A percentile compares a stretch with the other conserved stretches of the same genome.
These are phyloP conservation scores for Ensete ventricosum DNA, from an alignment of 176 grass and related monocot genomes.

Conservation along the genomic window DNA sequence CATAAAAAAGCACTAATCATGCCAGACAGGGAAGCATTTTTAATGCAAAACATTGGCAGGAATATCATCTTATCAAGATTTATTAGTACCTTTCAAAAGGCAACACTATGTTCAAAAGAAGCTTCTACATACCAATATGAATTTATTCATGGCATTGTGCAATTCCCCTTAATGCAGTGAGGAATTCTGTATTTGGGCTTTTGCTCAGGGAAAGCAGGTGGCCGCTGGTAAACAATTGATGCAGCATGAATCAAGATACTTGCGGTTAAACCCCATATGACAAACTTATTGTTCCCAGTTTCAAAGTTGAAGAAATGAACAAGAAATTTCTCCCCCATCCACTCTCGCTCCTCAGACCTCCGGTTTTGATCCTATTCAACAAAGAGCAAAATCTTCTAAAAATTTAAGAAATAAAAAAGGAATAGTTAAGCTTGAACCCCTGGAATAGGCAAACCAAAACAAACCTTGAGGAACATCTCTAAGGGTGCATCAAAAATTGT, in stretches of 20 bases:
- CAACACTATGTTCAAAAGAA: not conserved
- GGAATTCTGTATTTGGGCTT: constrained; percentile 41
- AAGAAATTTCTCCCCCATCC: constrained; percentile 55
- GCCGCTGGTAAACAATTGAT: constrained; percentile 40
- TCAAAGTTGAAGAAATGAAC: constrained; percentile 42
- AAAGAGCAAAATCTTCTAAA: not conserved
- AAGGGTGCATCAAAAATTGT: constrained; percentile 49
- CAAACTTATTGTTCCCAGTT: constrained; percentile 29
- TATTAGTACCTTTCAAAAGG: not conserved
- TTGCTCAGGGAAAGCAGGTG: constrained; percentile 38
- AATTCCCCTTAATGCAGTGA: constrained; percentile 21
- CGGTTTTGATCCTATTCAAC: constrained; percentile 37
- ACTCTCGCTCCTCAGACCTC: constrained; percentile 45
- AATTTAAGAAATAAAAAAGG: not conserved
- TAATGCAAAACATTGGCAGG: not conserved
- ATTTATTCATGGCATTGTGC: constrained; percentile 37
- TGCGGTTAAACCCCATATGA: constrained; percentile 63
- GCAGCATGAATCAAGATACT: constrained; percentile 60
- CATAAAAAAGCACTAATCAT: no score
- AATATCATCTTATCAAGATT: not conserved
- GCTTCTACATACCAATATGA: constrained; percentile 3
- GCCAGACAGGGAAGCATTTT: no score
- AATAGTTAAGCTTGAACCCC: not conserved
- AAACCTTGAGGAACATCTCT: constrained; percentile 76
- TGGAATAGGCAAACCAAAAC: constrained; percentile 1